Evolutionary conservation across 805 yeast genomes (phyloP), one percentile per base, ranked within the genome.

Genomic region (Myxozyma kluyveri): DNA sequence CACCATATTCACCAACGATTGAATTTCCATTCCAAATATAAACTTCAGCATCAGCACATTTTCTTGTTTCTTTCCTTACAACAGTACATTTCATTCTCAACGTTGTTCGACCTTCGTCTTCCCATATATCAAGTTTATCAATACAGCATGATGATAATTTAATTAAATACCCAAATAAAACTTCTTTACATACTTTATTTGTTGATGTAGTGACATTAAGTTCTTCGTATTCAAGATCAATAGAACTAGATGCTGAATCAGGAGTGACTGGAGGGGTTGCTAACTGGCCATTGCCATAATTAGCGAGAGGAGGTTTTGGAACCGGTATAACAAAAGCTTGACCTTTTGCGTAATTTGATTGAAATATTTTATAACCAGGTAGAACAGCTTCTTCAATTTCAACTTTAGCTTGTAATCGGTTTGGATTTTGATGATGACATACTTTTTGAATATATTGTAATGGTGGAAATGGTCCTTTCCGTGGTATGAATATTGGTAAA

Each of bases 1-100:
- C n/a, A n/a, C 51, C 45, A 41, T 42, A 54, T 45, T 54, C 59
- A 17, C 59, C 59, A 23, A 45, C 31, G 9, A 37, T 21, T 1
- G 51, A 50, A 41, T 54, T 54, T 17, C 59, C 59, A 42, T 51
- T 47, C 52, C 52, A 54, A 3, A 43, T 24, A 32, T 54, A 54
- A 5, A 45, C 50, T 12, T 51, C 38, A 19, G 50, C 24, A 19
- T 19, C n/a, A 21, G 21, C 32, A 7, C n/a, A 32, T 9, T 43
- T 35, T n/a, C 12, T 22, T 12, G 12, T 40, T 12, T 33, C 31
- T n/a, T n/a, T n/a, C n/a, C n/a, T n/a, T 10, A 14, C n/a, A 3
- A 50, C 52, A 14, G 31, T 3, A 31, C 58, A 54, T 5, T 39
- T 17, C 17, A 47, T 23, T 10, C 58, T 47, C 10, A 41, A 18